Base-by-base conservation (phyloP, 306 rosid species). In the Calophaca sinica region DNA sequence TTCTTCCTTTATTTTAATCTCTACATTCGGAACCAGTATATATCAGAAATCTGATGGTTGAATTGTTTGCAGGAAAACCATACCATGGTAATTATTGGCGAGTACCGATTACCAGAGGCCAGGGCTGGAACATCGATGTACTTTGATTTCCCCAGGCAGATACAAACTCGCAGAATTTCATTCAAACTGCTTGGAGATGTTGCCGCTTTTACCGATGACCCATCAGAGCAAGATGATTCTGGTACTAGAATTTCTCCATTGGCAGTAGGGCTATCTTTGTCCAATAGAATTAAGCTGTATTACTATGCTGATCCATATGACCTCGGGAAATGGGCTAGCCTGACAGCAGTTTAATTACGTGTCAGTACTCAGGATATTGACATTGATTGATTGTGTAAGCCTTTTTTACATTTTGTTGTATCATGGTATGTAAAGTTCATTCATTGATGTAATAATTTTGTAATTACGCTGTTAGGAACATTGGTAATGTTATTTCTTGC, bases 241-340 rank as follows among this genome's bases (percentile, higher is more conserved):
- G 82, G 89, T 51, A 73, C 80, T 4, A 83, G 86, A 75, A 44
- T 72, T 62, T 75, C 87, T 59, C 82, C 86, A 11, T 78, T 92
- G 84, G 96, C 96, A 4, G 78, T 44, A 4, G 96, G 96, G 52
- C 67, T 92, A 85, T 96, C 99, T 13, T 79, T 96, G 84, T 74
- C 91, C 75, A 96, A 90, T 75, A 88, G 90, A 86, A 73, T 93
- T 38, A 93, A 90, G 79, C 55, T 87, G 80, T 90, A 85, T 77
- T 89, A 93, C 84, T 86, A 79, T 87, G 97, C 88, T 3, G 97
- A 93, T 81, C 96, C 98, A 3, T 90, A 89, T 42, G 98, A 93
- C 44, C 90, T 90, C 63, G 98, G 98, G 62, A 90, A 90, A 85
- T 93, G 99, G 99, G 99, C 98, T 48, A 89, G 92, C 82, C 96